phyloP scores from a whole-genome alignment of 2,329 filamentous ascomycete genomes.

The Aspergillus nomiae region DNA sequence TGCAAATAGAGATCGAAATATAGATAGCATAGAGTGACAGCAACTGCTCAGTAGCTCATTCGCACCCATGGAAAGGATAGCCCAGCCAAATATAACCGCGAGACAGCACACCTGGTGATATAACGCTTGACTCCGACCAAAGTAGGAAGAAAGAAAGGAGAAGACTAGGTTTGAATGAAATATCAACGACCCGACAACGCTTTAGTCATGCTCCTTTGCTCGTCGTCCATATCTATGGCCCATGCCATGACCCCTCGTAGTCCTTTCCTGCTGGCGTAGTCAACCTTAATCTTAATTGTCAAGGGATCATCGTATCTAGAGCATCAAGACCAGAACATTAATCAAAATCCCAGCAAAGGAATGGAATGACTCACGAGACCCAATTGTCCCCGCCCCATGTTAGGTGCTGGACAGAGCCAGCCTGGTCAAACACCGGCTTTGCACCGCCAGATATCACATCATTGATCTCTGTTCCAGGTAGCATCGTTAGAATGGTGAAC shows the following conservation, averaged over 20 bases:
- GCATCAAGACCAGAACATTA: neutral
- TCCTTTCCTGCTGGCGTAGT: neutral
- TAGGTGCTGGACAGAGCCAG: neutral
- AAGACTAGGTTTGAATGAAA: too few species aligned
- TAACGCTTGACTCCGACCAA: neutral
- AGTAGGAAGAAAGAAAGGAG: neutral
- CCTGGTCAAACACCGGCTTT: neutral
- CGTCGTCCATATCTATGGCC: neutral
- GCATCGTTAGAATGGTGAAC: neutral
- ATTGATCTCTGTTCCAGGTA: neutral
- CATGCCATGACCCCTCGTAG: neutral
- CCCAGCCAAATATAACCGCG: neutral
- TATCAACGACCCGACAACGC: neutral
- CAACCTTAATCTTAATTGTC: neutral
- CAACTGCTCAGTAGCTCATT: neutral
- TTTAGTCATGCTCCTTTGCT: neutral
- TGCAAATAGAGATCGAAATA: too few species aligned
- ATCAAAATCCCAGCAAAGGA: neutral
- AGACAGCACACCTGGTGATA: neutral
- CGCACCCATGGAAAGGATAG: neutral
- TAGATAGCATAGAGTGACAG: too few species aligned
- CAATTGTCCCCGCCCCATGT: neutral
- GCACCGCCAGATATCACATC: neutral
- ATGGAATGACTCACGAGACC: neutral
- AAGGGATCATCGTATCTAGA: neutral